Evolutionary conservation across 805 yeast species (phyloP).

Genomic region (Starmerella stigmatis): DNA sequence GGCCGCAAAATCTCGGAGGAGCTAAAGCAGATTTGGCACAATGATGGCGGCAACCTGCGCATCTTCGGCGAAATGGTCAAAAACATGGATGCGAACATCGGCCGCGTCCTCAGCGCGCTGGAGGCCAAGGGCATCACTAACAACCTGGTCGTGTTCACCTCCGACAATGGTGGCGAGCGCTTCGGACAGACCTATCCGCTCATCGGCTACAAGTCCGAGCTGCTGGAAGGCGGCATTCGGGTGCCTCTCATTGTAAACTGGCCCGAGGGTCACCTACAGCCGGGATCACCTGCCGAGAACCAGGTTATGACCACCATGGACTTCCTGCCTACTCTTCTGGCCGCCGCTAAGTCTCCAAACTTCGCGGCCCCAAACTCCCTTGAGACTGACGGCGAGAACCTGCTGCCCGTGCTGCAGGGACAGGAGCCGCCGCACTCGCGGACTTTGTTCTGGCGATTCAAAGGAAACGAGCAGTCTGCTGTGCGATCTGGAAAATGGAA

Average conservation of each 20-base stretch:
- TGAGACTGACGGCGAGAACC: slow-evolving; percentile 40
- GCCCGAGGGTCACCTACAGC: slow-evolving; percentile 29
- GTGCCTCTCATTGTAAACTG: slow-evolving; percentile 44
- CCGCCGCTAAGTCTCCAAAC: slow-evolving; percentile 34
- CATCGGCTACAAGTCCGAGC: slow-evolving; percentile 43
- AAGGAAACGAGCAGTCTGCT: slow-evolving; percentile 20
- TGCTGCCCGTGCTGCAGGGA: slow-evolving; percentile 32
- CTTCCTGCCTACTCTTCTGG: slow-evolving; percentile 46
- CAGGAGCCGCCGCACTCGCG: slow-evolving; percentile 12
- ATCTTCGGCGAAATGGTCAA: slow-evolving; percentile 59
- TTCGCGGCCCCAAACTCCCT: too few relatives aligned
- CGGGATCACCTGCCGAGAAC: slow-evolving; percentile 25
- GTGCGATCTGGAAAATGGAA: slow-evolving; percentile 22
- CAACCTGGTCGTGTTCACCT: slow-evolving; percentile 48
- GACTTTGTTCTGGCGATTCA: slow-evolving; percentile 24
- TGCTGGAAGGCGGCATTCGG: slow-evolving; percentile 51
- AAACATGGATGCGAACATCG: slow-evolving; percentile 42
- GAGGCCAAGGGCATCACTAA: slow-evolving; percentile 39
- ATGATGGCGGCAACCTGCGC: slow-evolving; percentile 41
- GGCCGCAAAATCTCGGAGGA: slow-evolving; percentile 35
- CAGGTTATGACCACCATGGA: slow-evolving; percentile 51
- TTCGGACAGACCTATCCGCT: slow-evolving; percentile 47
- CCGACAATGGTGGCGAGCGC: slow-evolving; percentile 61
- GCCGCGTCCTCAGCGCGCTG: slow-evolving; percentile 38
- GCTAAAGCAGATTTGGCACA: slow-evolving; percentile 40